Evolutionary conservation across 1,284 basidiomycete genomes (phyloP).

Genomic region (Trichosporon sp.): DNA sequence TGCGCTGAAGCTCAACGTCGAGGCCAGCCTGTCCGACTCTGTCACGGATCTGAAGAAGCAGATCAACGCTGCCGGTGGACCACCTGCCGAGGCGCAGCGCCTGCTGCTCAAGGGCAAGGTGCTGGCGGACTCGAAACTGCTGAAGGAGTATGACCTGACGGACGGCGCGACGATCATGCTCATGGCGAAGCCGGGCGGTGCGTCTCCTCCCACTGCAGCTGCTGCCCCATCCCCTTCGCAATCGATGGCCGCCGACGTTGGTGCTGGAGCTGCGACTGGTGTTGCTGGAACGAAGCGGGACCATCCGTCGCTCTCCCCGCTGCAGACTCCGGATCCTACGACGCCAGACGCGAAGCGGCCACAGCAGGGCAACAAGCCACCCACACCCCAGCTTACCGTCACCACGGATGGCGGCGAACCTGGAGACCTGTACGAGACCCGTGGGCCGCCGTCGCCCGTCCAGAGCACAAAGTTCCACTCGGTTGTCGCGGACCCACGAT

Average conservation of each 20-base stretch:
- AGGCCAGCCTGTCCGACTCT: slow-evolving; percentile 66
- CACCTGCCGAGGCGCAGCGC: slow-evolving; percentile 69
- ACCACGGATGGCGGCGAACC: slow-evolving; percentile 46
- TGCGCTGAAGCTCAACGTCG: slow-evolving; percentile 63
- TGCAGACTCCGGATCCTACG: slow-evolving; percentile 10
- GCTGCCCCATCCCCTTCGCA: slow-evolving; percentile 5
- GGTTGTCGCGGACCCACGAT: slow-evolving; percentile 63
- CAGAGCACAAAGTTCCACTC: slow-evolving; percentile 56
- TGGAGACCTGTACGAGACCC: neutral
- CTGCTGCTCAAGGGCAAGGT: slow-evolving; percentile 88
- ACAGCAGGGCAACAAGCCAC: slow-evolving; percentile 40
- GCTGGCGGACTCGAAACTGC: slow-evolving; percentile 72
- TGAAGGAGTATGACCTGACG: slow-evolving; percentile 78
- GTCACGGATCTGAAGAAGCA: slow-evolving; percentile 72
- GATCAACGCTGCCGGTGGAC: slow-evolving; percentile 54
- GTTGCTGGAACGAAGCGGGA: neutral
- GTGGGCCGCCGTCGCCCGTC: slow-evolving; percentile 23
- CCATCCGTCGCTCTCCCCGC: slow-evolving; percentile 25
- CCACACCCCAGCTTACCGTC: slow-evolving; percentile 49
- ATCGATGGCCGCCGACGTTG: neutral
- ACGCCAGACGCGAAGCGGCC: slow-evolving; percentile 3
- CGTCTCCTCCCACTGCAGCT: slow-evolving; percentile 27
- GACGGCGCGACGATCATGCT: slow-evolving; percentile 74
- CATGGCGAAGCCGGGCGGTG: slow-evolving; percentile 68
- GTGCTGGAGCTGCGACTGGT: neutral